A percentile compares a stretch with the other conserved stretches of the same genome.
Evolutionary conservation across 129 eudicot species (phyloP).

Genomic region (Calendula officinalis): DNA sequence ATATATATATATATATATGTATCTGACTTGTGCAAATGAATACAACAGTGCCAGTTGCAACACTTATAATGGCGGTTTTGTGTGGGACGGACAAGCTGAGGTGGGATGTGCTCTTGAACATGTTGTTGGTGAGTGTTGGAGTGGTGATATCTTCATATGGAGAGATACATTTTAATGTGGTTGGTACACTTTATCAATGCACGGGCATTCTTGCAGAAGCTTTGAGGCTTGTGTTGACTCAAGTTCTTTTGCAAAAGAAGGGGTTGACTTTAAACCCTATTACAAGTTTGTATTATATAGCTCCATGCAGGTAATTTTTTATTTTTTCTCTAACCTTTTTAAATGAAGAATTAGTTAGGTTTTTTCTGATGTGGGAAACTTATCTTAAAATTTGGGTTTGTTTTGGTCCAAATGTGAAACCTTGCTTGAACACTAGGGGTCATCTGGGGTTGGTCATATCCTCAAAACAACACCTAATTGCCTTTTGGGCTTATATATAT

Average conservation of each 20-base stretch:
- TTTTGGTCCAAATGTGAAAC: neutral
- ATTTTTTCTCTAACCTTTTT: neutral
- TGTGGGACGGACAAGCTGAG: constrained; percentile 96
- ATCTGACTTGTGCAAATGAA: constrained; percentile 20
- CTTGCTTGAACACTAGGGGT: neutral
- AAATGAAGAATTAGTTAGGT: neutral
- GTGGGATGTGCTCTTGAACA: constrained; percentile 88
- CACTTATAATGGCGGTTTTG: constrained; percentile 91
- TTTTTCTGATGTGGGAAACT: neutral
- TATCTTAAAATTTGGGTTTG: neutral
- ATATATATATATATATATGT: neutral
- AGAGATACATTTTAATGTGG: constrained; percentile 88
- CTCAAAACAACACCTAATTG: neutral
- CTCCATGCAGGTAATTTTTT: constrained; percentile 88
- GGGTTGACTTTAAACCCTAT: constrained; percentile 91
- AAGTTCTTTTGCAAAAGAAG: constrained; percentile 95
- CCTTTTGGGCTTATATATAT: neutral
- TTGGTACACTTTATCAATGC: constrained; percentile 91
- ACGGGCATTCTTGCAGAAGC: constrained; percentile 99
- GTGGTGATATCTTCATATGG: constrained; percentile 95
- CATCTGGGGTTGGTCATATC: neutral
- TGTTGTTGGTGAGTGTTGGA: constrained; percentile 93
- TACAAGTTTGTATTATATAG: constrained; percentile 94
- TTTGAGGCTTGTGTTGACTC: constrained; percentile 86
- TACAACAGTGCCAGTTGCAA: constrained; percentile 99